These are phyloP conservation scores for Pyrenochaeta sp. DNA, from an alignment of 2,329 filamentous ascomycete species.

Conservation along the genomic window DNA sequence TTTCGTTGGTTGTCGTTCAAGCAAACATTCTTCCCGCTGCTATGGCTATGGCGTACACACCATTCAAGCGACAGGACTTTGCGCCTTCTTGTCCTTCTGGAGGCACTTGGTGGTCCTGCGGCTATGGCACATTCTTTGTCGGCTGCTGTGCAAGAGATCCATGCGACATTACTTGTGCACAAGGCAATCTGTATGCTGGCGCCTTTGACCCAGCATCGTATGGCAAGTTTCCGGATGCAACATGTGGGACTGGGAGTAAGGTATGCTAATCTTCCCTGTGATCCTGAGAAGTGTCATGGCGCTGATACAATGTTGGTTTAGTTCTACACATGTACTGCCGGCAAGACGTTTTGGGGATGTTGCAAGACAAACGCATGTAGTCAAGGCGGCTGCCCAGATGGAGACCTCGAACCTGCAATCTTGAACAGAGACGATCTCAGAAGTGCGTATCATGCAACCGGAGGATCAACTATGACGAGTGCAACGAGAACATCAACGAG, in stretches of 20 bases:
- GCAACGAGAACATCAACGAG: conserved; percentile 2
- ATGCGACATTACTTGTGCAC: conserved; percentile 46
- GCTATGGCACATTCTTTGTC: conserved; percentile 40
- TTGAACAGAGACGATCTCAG: conserved; percentile 18
- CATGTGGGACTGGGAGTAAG: conserved; percentile 32
- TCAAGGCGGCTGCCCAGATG: conserved; percentile 34
- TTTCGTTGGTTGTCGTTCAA: background rate
- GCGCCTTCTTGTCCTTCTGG: conserved; percentile 45
- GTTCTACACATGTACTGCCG: conserved; percentile 49
- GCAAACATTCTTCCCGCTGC: background rate
- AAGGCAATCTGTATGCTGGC: conserved; percentile 38
- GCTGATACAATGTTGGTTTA: background rate
- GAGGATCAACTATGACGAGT: conserved; percentile 8
- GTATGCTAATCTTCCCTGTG: background rate
- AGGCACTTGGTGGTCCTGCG: conserved; percentile 49
- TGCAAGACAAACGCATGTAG: conserved; percentile 48
- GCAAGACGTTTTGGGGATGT: conserved; percentile 49
- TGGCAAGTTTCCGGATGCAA: conserved; percentile 38
- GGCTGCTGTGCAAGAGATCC: conserved; percentile 49
- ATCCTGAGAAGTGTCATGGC: background rate
- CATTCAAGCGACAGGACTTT: conserved; percentile 24
- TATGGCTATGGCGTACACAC: conserved; percentile 4
- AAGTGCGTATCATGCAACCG: conserved; percentile 24
- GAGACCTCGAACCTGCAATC: conserved; percentile 33
- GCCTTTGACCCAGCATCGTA: conserved; percentile 45